Evolutionary conservation across 306 rosid genomes (phyloP).

Genomic region (Albizia julibrissin): DNA sequence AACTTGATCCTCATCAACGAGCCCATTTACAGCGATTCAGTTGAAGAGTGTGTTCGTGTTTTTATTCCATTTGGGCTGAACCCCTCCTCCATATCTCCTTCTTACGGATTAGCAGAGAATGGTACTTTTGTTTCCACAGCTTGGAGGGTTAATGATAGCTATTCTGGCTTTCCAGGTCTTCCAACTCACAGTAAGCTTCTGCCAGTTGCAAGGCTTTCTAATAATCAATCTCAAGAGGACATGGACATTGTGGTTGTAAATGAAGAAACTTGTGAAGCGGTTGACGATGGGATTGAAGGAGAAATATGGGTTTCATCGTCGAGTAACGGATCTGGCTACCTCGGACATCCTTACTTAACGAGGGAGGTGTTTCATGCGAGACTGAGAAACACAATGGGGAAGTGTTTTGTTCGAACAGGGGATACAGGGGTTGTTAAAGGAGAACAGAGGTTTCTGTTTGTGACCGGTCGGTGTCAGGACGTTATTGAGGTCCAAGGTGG

Average conservation of each 20-base stretch:
- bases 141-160: slow-evolving; percentile 41
- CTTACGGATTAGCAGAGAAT: slow-evolving; percentile 86
- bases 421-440: slow-evolving; percentile 74
- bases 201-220: slow-evolving; percentile 60
- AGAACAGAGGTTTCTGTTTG: slow-evolving; percentile 57
- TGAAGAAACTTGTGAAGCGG: slow-evolving; percentile 62
- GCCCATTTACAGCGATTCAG: slow-evolving; percentile 54
- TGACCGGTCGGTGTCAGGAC: slow-evolving; percentile 64
- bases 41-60: slow-evolving; percentile 53
- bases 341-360: slow-evolving; percentile 67
- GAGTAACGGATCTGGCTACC: slow-evolving; percentile 77
- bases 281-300: slow-evolving; percentile 74
- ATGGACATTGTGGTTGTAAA: slow-evolving; percentile 62
- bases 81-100: slow-evolving; percentile 60
- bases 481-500: slow-evolving; percentile 47
- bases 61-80: slow-evolving; percentile 60
- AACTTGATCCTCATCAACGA: slow-evolving; percentile 78
- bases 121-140: slow-evolving; percentile 85
- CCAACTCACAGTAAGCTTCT: slow-evolving; percentile 63
- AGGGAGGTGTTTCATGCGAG: slow-evolving; percentile 53
- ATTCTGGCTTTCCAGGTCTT: slow-evolving; percentile 35
- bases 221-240: slow-evolving; percentile 39
- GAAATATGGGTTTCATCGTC: slow-evolving; percentile 87
- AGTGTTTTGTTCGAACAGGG: slow-evolving; percentile 64
- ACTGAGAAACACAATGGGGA: slow-evolving; percentile 37